Base-by-base conservation (phyloP, 2,329 filamentous ascomycete genomes). In the Fusarium sp. region DNA sequence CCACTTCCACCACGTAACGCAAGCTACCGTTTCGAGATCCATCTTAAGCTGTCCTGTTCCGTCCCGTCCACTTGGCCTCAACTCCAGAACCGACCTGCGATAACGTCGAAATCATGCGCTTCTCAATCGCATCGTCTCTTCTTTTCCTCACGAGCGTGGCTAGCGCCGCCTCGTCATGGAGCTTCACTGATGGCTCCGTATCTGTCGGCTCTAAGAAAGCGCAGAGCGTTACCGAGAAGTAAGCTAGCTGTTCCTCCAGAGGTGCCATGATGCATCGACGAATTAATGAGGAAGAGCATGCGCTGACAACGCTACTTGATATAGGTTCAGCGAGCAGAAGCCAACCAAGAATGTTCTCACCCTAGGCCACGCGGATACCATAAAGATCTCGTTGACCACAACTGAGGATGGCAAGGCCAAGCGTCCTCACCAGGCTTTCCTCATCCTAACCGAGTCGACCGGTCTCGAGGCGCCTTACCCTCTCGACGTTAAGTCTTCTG, bases 371-470 rank as follows among this genome's bases (percentile, higher is more conserved):
- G 79, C 87, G 55, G 94, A 97, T 77, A 89, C 90, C 42, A 84
- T 98, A 76, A 97, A 96, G 84, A 83, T 99, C 71, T 82, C 90
- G 71, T 83, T 99, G 75, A 97, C 94, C 34, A 87, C 93, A 10
- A 91, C 92, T 78, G 93, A 97, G 76, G 90, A 88, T 77, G 90
- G 90, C 81, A 91, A 90, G 73, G 87, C 88, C 46, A 95, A 94
- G 85, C 90, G 92, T 71, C 94, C 96, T 73, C 96, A 99, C 81
- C 96, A 99, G 82, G 94, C 94, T 7, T 98, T 98, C 84, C 86
- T 99, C 55, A 86, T 96, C 17, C 81, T 99, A 60, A 90, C 88
- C 74, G 94, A 98, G 73, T 83, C 85, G 14, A 91, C 90, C 13
- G 93, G 93, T 36, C 85, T 99, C 46, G 95, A 98, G 80, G 91